phyloP scores from a whole-genome alignment of 1,139 yeast genomes.

The Diutina sp. region DNA sequence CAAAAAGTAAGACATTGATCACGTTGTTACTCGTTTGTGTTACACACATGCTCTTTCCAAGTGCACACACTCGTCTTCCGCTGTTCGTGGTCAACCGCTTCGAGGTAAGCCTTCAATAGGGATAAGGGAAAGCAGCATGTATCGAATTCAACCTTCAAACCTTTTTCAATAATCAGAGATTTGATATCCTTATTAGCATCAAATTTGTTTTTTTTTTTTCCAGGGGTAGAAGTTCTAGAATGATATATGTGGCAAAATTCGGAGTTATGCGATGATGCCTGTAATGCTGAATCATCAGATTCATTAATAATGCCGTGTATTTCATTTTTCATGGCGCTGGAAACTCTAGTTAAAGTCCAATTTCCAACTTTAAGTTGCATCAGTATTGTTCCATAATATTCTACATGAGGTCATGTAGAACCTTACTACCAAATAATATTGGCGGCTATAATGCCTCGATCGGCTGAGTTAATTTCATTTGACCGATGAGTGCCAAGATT shows the following conservation, averaged over 20 bases:
- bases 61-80: no score
- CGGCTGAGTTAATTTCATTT: not conserved
- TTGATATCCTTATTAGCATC: not conserved
- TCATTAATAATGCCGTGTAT: not conserved
- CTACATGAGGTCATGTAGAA: not conserved
- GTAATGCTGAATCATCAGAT: not conserved
- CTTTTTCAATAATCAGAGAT: no score
- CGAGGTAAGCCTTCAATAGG: no score
- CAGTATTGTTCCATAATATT: not conserved
- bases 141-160: no score
- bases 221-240: not conserved
- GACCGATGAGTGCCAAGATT: not conserved
- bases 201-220: not conserved
- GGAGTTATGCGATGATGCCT: not conserved
- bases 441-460: not conserved
- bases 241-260: not conserved
- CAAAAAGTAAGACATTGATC: no score
- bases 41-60: no score
- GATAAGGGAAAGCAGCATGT: no score
- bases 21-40: no score
- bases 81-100: no score
- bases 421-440: not conserved
- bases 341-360: not conserved
- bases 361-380: not conserved
- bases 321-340: not conserved